Base-by-base conservation (phyloP, 495 filamentous ascomycete genomes). In the Xylaria grammica region DNA sequence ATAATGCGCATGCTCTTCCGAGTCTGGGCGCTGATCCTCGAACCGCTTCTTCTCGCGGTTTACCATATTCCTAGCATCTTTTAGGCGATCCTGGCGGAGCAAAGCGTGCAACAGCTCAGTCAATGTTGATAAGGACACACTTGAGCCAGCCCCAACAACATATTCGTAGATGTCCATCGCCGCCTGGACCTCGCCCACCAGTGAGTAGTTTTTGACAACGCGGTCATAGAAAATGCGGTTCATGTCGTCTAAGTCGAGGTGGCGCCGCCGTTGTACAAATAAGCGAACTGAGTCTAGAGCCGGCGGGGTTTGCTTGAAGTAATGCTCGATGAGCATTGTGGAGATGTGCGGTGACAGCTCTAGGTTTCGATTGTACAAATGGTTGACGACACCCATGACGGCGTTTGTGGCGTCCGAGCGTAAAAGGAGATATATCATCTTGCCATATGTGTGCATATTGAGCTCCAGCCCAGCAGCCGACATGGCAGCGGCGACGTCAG, bases 151-250 rank as follows among this genome's bases (percentile, higher is more conserved):
- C 4, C 58, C 68, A 7, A 78, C 71, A 52, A 86, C 72, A n/a
- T 73, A 67, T 30, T 77, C 67, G 51, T 88, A 80, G 3, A 87
- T 70, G 8, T 71, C 66, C 62, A 89, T 77, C 61, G 88, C 85
- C 40, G 77, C 78, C 11, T 73, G 69, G 0, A 79, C 75, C 48
- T 86, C 75, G 38, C 85, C 85, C 6, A 66, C 69, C 19, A 69
- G 53, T 10, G 83, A 78, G 68, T 90, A 93, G 7, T 87, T 89
- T 56, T 83, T 81, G 50, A 91, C 80, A 36, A 91, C 74, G 53
- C 89, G 81, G 65, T 91, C 87, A 81, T 87, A 92, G 69, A 93
- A 87, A 40, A 85, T 73, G 38, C 75, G 72, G 74, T 92, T 89
- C n/a, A 82, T 55, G 38, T 75, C 65, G 51, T 67, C 58, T 30